Evolutionary conservation across 805 yeast species (phyloP).

Genomic region (Scheffersomyces spartinae): DNA sequence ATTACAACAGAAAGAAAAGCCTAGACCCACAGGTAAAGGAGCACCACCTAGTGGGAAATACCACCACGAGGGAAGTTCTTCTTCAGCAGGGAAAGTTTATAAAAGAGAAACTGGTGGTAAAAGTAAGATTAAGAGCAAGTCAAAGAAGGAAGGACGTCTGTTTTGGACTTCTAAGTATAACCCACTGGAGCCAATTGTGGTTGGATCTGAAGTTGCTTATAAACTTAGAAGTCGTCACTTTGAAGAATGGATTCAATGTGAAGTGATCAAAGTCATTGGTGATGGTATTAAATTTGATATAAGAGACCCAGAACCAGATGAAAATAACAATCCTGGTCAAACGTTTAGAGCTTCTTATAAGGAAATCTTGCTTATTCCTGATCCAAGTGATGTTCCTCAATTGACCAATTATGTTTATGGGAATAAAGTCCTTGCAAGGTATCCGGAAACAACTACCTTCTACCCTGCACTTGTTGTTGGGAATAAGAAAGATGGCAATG

Average conservation of each 20-base stretch:
- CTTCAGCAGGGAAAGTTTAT: constrained; percentile 5
- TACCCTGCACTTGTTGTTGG: constrained; percentile 90
- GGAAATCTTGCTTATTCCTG: constrained; percentile 68
- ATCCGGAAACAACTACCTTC: constrained; percentile 96
- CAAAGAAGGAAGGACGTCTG: constrained; percentile 28
- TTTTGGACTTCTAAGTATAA: constrained; percentile 33
- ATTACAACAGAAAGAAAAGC: constrained; percentile 9
- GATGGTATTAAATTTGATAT: constrained; percentile 78
- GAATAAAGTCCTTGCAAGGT: constrained; percentile 77
- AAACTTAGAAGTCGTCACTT: constrained; percentile 61
- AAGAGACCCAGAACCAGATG: constrained; percentile 98
- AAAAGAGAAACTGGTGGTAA: constrained; percentile 5
- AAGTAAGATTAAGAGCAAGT: constrained; percentile 6
- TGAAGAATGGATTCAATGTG: constrained; percentile 94
- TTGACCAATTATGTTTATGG: constrained; percentile 58
- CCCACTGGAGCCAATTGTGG: constrained; percentile 41
- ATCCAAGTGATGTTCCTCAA: constrained; percentile 27
- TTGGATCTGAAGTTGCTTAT: constrained; percentile 85
- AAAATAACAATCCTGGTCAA: constrained; percentile 78
- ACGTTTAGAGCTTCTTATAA: constrained; percentile 72
- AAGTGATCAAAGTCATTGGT: constrained; percentile 62
- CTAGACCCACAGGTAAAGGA: constrained; percentile 4
- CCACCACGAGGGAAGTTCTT: constrained; percentile 2
- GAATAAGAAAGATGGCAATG: constrained; percentile 59
- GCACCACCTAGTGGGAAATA: constrained; percentile 4